Percentiles rank a stretch among this genome's conserved stretches.
These are phyloP conservation scores for Paramyrothecium sp. DNA, from an alignment of 2,329 filamentous ascomycete species.

Conservation along the genomic window DNA sequence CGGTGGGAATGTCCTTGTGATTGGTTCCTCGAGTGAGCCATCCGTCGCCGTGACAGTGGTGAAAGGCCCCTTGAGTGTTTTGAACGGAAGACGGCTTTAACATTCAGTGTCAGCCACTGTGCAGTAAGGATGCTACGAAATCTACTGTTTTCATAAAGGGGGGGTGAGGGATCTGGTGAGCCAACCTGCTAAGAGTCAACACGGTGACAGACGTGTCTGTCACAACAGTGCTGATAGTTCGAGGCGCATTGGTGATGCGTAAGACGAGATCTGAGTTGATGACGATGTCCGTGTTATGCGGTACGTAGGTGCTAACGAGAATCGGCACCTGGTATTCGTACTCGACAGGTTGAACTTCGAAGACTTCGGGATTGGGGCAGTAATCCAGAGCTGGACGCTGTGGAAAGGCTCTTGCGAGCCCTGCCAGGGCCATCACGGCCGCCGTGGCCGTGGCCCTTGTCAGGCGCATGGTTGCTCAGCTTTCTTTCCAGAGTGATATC, in stretches of 20 bases:
- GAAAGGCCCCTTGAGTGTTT: neutral
- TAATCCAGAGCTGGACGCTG: neutral
- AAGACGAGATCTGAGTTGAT: slow-evolving; percentile 5
- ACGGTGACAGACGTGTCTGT: slow-evolving; percentile 5
- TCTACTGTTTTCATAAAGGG: no score
- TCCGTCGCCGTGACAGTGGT: neutral
- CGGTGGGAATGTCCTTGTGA: neutral
- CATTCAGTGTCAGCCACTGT: neutral
- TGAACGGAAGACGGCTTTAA: neutral
- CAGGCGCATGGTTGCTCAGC: neutral
- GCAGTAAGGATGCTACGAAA: neutral
- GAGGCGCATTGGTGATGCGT: slow-evolving; percentile 9
- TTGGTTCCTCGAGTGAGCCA: neutral
- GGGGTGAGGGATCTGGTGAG: no score
- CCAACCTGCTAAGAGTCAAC: neutral
- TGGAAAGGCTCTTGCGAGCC: neutral
- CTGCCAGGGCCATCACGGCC: slow-evolving; percentile 2
- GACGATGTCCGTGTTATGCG: slow-evolving; percentile 7
- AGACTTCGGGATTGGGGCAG: neutral
- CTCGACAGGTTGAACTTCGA: slow-evolving; percentile 7
- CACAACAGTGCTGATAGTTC: slow-evolving; percentile 6
- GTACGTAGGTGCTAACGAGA: slow-evolving; percentile 5
- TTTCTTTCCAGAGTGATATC: neutral
- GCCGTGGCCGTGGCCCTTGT: slow-evolving; percentile 1
- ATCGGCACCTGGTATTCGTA: slow-evolving; percentile 5